Evolutionary conservation across 257 asterid species (phyloP), one percentile per base, ranked within the genome.

Genomic region (Solanum chilense): DNA sequence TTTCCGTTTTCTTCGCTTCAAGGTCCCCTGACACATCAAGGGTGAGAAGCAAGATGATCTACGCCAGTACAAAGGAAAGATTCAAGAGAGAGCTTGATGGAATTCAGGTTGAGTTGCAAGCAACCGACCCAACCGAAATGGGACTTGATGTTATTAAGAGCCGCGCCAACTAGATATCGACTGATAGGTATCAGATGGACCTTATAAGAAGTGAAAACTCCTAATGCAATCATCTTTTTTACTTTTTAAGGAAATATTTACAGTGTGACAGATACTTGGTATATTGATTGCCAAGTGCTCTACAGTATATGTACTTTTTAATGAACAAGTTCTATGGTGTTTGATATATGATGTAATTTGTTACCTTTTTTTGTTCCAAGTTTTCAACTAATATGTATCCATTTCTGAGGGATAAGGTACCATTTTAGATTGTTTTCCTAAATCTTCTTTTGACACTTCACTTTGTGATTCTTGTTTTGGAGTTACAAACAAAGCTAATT

Each of bases 51-150:
- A 93, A 91, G 93, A 92, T 92, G 95, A 92, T 92, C 70, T 92
- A 92, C 35, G 95, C 94, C 47, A 92, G 95, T 87, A 88, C 95
- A 56, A 92, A 92, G 84, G 95, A 92, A 66, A 89, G 93, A 69
- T 90, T 91, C 88, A 92, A 92, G 91, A 92, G 93, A 90, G 93
- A 92, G 90, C 85, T 92, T 6, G 93, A 92, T 33, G 93, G 95
- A 27, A 90, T 93, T 85, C 95, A 93, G 89, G 90, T 93, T 47
- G 96, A 93, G 85, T 86, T 93, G 62, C 97, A 93, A 86, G 95
- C 95, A n/a, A 93, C 95, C 1, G 97, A 94, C 84, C 96, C 96
- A 13, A 93, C 95, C 78, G 96, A 94, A 90, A 93, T 94, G 96
- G 95, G 91, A 6, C 91, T 94, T 33, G 97, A 93, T 86, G 95